phyloP scores from a whole-genome alignment of 1,139 yeast genomes.

The Cylindricascospora bacillispora region DNA sequence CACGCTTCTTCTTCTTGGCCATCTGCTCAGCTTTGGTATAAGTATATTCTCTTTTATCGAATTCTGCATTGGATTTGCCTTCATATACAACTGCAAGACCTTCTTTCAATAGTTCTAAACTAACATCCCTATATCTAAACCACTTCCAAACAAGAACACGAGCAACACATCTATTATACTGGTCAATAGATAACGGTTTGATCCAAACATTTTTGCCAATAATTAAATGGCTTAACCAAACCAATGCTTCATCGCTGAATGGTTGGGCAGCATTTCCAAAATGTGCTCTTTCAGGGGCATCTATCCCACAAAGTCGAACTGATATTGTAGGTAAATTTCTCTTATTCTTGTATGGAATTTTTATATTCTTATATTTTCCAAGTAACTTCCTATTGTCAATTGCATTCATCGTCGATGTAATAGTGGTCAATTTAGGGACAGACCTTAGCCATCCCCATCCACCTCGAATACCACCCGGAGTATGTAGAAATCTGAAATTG shows the following conservation, averaged over 20 bases:
- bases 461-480: slow-evolving; percentile 76
- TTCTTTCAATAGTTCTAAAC: slow-evolving; percentile 70
- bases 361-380: slow-evolving; percentile 29
- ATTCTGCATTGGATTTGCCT: slow-evolving; percentile 69
- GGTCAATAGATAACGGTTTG: slow-evolving; percentile 73
- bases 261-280: slow-evolving; percentile 94
- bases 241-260: slow-evolving; percentile 67
- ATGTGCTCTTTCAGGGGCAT: slow-evolving; percentile 94
- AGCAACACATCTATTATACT: slow-evolving; percentile 80
- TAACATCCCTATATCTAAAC: slow-evolving; percentile 67
- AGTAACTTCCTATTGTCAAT: slow-evolving; percentile 3
- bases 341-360: slow-evolving; percentile 33
- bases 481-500: slow-evolving; percentile 80
- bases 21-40: slow-evolving; percentile 46
- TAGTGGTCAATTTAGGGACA: slow-evolving; percentile 28
- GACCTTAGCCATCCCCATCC: slow-evolving; percentile 92
- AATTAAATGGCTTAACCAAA: slow-evolving; percentile 57
- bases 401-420: background rate
- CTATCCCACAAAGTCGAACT: slow-evolving; percentile 85
- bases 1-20: slow-evolving; percentile 46
- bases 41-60: slow-evolving; percentile 56
- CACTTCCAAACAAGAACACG: slow-evolving; percentile 50
- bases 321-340: slow-evolving; percentile 35
- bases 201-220: slow-evolving; percentile 57
- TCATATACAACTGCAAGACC: slow-evolving; percentile 89